Base-by-base conservation (phyloP, 225 moss, liverwort and hornwort species). In the Neckera pumila region DNA sequence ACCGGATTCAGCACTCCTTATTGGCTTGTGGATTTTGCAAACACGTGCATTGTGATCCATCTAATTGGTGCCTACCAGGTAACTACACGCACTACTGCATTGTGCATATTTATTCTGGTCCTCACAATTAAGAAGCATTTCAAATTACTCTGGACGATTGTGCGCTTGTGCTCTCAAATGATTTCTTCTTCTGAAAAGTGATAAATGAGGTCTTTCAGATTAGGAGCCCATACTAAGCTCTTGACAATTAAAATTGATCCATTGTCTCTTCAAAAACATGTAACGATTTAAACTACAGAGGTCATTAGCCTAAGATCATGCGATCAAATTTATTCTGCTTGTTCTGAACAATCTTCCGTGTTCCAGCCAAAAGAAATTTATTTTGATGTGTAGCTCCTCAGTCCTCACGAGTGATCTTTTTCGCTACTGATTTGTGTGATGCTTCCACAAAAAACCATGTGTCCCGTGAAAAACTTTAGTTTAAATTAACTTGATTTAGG, bases 61-160 rank as follows among this genome's bases (percentile, higher is more conserved):
- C 95, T 96, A 11, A 6, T 98, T 36, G 98, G 98, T 69, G 96
- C 95, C 58, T 98, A 96, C 84, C 96, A 98, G 98, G 98, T 98
- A 87, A 47, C 36, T 21, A 22, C 43, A 58, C 42, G 33, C 47
- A 27, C 23, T n/a, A 23, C 54, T 59, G 19, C 78, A 53, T 10
- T 40, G 30, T 57, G 47, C n/a, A 51, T 63, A 25, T 21, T 66
- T 86, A 1, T 36, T 72, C 16, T 13, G 8, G 58, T 19, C 3
- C 3, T 10, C 17, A 12, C 22, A 84, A 43, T 23, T 43, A 45
- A 42, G 57, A 28, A 40, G 71, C 54, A 33, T 15, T 34, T 57
- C 57, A 11, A 58, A 43, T 10, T 11, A 59, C 12, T 34, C 12
- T 25, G 33, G 26, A 85, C 36, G 16, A 28, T 30, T n/a, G n/a